phyloP scores from a whole-genome alignment of 1,284 basidiomycete species.

The Ceratobasidium theobromae region DNA sequence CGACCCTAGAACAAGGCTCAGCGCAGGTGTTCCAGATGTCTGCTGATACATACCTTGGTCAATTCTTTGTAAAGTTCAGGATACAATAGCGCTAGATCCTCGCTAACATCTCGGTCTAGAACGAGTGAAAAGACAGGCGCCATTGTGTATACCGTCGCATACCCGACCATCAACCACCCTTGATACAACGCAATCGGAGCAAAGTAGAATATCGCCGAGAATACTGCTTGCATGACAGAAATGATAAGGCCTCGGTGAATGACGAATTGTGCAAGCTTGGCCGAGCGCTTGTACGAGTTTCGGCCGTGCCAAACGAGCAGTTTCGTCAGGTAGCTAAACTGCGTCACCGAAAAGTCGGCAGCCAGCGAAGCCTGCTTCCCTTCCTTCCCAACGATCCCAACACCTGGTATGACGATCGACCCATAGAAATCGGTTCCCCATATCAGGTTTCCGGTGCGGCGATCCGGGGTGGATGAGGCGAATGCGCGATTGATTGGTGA shows the following conservation, averaged over 20 bases:
- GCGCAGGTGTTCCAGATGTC: neutral
- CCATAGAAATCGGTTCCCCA: slow-evolving; percentile 7
- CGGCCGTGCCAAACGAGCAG: slow-evolving; percentile 96
- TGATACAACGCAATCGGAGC: slow-evolving; percentile 98
- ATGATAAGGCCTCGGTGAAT: slow-evolving; percentile 98
- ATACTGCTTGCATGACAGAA: slow-evolving; percentile 96
- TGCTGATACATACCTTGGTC: slow-evolving; percentile 67
- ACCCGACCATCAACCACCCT: slow-evolving; percentile 97
- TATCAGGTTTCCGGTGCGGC: slow-evolving; percentile 22
- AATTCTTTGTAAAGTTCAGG: slow-evolving; percentile 98
- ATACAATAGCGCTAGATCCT: slow-evolving; percentile 92
- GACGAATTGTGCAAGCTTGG: slow-evolving; percentile 97
- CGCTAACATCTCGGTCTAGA: slow-evolving; percentile 92
- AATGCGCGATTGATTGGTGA: slow-evolving; percentile 15
- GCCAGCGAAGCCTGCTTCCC: slow-evolving; percentile 97
- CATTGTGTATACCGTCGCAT: slow-evolving; percentile 98
- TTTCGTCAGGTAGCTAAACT: slow-evolving; percentile 94
- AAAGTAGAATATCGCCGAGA: slow-evolving; percentile 98
- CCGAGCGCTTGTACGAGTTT: slow-evolving; percentile 96
- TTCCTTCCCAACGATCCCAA: slow-evolving; percentile 99
- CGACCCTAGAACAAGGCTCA: slow-evolving; percentile 63
- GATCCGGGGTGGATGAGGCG: slow-evolving; percentile 24
- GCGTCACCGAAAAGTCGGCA: slow-evolving; percentile 96
- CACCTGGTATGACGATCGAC: slow-evolving; percentile 53
- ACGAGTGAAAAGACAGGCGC: slow-evolving; percentile 97